phyloP scores from a whole-genome alignment of 2,329 filamentous ascomycete species.

The Corinectria fuckeliana region DNA sequence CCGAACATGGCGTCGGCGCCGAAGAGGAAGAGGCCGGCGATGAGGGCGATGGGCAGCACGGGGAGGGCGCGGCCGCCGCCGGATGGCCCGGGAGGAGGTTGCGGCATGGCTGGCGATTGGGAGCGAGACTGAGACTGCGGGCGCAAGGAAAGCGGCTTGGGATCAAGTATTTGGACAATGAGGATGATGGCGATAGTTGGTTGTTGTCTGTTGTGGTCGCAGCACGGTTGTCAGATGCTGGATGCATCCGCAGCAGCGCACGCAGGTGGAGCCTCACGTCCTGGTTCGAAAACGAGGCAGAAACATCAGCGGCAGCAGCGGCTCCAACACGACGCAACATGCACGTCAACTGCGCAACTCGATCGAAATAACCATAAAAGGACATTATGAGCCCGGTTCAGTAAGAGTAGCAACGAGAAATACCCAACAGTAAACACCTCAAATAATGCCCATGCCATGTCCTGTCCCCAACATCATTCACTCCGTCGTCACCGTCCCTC shows the following conservation, averaged over 20 bases:
- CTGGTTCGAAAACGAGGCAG: not conserved
- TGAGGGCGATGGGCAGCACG: conserved; percentile 20
- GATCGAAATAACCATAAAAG: not conserved
- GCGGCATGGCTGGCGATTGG: not conserved
- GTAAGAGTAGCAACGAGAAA: not conserved
- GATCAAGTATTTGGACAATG: no score
- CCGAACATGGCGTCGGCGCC: conserved; percentile 29
- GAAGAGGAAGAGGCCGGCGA: conserved; percentile 27
- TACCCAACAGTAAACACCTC: not conserved
- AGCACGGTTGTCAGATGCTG: not conserved
- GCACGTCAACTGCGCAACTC: not conserved
- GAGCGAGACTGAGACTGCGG: not conserved
- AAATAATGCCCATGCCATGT: not conserved
- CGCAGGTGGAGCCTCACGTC: not conserved
- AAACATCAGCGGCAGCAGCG: not conserved
- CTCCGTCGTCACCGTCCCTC: not conserved
- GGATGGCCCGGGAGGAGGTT: conserved; percentile 10
- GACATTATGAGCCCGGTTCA: not conserved
- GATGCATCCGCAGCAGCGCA: not conserved
- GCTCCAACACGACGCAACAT: not conserved
- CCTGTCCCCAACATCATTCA: not conserved
- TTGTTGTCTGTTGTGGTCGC: not conserved
- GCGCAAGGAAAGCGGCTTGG: no score
- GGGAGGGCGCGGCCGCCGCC: conserved; percentile 14
- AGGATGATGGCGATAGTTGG: no score